Base-by-base conservation (phyloP, 192 early-diverging fungal genomes). In the Rhizophlyctis rosea region DNA sequence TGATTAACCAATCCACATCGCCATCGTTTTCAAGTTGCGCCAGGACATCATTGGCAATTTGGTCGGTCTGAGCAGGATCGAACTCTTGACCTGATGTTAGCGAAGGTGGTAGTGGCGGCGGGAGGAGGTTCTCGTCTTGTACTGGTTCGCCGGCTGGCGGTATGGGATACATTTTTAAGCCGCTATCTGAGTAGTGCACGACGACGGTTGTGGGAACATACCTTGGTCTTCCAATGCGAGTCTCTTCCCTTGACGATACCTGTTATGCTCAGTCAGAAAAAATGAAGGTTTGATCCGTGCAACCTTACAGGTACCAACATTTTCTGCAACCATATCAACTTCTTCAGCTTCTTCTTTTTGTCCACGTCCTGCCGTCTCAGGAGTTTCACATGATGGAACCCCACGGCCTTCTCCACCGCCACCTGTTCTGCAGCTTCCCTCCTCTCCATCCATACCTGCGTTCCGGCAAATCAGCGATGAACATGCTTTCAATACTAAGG, bases 261-360 rank as follows among this genome's bases (percentile, higher is more conserved):
- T 74, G 34, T 48, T 16, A 34, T 14, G 23, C 49, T 60, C 14
- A 66, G 34, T 32, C 55, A 44, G 9, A 34, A 65, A 48, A 5
- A 57, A 57, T 47, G 31, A 57, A 39, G 7, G 64, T 47, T 48
- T 5, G 7, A 25, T 11, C n/a, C 18, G 11, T 21, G 57, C 39
- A 48, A 31, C 21, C 18, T 27, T 23, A 3, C 33, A 50, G 31
- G 34, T 59, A 35, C n/a, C 18, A 27, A 31, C 77, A 85, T 49
- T 64, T 79, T 75, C 24, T 57, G 48, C 53, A 85, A 56, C 83
- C 83, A 85, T 50, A 75, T 61, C 25, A 85, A 47, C 59, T 85
- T 81, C 44, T 75, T 72, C 14, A 49, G 31, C 49, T 75, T 73
- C 35, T 66, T 64, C 30, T 54, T 14, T 30, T 60, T 52, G 47